These are phyloP conservation scores for Suzukiozyma palmioleophila DNA, from an alignment of 1,139 yeast species.

Conservation along the genomic window DNA sequence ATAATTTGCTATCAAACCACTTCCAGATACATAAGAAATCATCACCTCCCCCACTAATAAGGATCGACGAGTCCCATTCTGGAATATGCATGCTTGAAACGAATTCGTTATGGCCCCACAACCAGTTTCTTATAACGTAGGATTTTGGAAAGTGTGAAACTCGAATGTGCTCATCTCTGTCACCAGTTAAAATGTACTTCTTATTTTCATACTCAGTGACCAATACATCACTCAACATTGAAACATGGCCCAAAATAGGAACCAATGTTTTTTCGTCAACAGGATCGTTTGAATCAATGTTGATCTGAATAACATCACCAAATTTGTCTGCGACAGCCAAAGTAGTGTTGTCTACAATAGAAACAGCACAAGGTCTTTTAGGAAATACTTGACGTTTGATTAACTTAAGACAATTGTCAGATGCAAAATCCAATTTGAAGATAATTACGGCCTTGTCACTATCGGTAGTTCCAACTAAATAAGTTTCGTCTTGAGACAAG, in stretches of 20 bases:
- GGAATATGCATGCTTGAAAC: slow-evolving; percentile 62
- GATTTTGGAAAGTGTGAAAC: slow-evolving; percentile 80
- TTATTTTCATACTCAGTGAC: slow-evolving; percentile 43
- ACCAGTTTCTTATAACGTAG: slow-evolving; percentile 72
- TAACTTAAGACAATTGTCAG: slow-evolving; percentile 40
- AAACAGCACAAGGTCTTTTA: slow-evolving; percentile 82
- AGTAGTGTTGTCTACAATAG: slow-evolving; percentile 47
- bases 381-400: slow-evolving; percentile 75
- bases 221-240: slow-evolving; percentile 79
- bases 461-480: slow-evolving; percentile 69
- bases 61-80: slow-evolving; percentile 35
- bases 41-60: slow-evolving; percentile 92
- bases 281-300: slow-evolving; percentile 27
- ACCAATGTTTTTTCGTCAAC: slow-evolving; percentile 38
- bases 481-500: slow-evolving; percentile 45
- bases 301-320: slow-evolving; percentile 81
- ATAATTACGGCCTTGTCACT: slow-evolving; percentile 79
- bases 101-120: slow-evolving; percentile 85
- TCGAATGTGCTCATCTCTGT: slow-evolving; percentile 94
- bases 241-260: slow-evolving; percentile 92
- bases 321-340: slow-evolving; percentile 90
- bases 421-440: slow-evolving; percentile 38
- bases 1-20: slow-evolving; percentile 51
- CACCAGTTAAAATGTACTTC: slow-evolving; percentile 70
- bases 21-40: slow-evolving; percentile 73